Percentiles rank a stretch among this genome's conserved stretches.
These are phyloP conservation scores for Cyberlindnera sargentensis DNA, from an alignment of 805 yeast species.

Conservation along the genomic window DNA sequence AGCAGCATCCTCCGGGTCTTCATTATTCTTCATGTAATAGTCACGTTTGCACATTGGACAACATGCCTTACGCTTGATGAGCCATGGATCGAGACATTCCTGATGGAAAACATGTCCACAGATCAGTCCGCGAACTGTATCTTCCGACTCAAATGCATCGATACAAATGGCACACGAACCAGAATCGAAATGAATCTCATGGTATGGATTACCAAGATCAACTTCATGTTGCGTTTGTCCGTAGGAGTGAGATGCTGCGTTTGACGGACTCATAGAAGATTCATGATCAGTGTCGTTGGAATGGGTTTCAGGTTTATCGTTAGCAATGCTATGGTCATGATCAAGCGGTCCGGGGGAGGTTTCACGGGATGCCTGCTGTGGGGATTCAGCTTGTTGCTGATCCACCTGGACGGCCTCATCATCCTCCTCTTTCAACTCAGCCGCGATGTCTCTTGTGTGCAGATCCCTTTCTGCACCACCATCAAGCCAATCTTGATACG, in stretches of 20 bases:
- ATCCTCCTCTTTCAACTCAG: slow-evolving; percentile 31
- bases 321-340: background rate
- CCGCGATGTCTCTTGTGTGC: slow-evolving; percentile 36
- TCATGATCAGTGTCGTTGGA: background rate
- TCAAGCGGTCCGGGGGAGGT: background rate
- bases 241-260: background rate
- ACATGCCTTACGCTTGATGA: slow-evolving; percentile 64
- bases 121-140: slow-evolving; percentile 60
- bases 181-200: slow-evolving; percentile 43
- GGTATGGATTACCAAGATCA: slow-evolving; percentile 18
- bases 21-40: slow-evolving; percentile 33
- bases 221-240: slow-evolving; percentile 2
- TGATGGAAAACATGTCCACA: slow-evolving; percentile 84
- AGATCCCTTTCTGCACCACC: slow-evolving; percentile 52
- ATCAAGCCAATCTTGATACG: slow-evolving; percentile 53
- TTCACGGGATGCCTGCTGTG: background rate
- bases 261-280: background rate
- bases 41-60: slow-evolving; percentile 82
- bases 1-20: slow-evolving; percentile 10
- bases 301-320: background rate
- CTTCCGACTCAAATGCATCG: slow-evolving; percentile 55
- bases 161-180: slow-evolving; percentile 78
- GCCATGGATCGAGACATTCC: slow-evolving; percentile 78
- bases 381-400: background rate
- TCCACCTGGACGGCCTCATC: slow-evolving; percentile 12